These are phyloP conservation scores for Cladosporium sphaerospermum DNA, from an alignment of 2,329 filamentous ascomycete species.

Conservation along the genomic window DNA sequence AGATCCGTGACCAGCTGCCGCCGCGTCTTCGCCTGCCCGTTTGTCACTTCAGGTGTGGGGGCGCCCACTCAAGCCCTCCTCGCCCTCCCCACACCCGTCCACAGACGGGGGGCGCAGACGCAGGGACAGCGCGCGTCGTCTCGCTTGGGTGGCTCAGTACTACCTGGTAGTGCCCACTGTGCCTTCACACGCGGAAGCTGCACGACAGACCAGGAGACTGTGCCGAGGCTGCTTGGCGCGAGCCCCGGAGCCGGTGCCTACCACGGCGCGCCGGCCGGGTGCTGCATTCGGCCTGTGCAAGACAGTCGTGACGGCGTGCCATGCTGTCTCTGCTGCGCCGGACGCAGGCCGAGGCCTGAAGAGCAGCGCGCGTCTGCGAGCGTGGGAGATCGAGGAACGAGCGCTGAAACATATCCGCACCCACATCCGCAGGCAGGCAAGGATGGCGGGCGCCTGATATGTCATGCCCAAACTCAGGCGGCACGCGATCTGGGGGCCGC, in stretches of 20 bases:
- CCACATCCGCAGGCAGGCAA: not conserved
- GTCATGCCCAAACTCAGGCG: constrained; percentile 1
- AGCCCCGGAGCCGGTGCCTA: too few relatives aligned
- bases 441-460: constrained; percentile 1
- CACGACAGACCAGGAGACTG: too few relatives aligned
- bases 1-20: constrained; percentile 6
- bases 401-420: not conserved
- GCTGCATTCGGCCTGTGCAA: too few relatives aligned
- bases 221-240: constrained; percentile 1
- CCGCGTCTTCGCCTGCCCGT: not conserved
- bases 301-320: too few relatives aligned
- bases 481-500: constrained; percentile 4
- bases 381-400: constrained; percentile 1
- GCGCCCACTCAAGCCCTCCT: not conserved
- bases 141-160: not conserved
- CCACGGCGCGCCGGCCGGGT: too few relatives aligned
- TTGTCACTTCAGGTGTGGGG: not conserved
- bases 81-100: not conserved
- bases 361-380: not conserved
- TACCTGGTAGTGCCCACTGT: too few relatives aligned
- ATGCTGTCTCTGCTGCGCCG: constrained; percentile 7
- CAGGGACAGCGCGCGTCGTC: constrained; percentile 6
- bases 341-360: constrained; percentile 8
- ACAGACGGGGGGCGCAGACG: not conserved
- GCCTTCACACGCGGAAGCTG: too few relatives aligned